phyloP scores from a whole-genome alignment of 2,329 filamentous ascomycete genomes.

The Reticulascus tulasneorum region DNA sequence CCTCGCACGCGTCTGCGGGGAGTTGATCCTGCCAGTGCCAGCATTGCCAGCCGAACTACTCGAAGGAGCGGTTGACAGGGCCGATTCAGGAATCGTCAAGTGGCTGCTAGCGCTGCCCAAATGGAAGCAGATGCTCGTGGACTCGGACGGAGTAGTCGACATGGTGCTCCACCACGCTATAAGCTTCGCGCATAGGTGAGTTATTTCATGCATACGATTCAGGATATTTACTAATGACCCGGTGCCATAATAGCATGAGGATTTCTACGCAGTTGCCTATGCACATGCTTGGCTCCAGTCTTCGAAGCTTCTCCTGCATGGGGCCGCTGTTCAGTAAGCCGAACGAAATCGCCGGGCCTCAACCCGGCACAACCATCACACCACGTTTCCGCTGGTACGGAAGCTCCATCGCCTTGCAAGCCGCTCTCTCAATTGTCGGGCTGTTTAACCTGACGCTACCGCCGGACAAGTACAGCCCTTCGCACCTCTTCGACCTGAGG shows the following conservation, averaged over 20 bases:
- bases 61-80: slow-evolving; percentile 22
- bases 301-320: slow-evolving; percentile 5
- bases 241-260: slow-evolving; percentile 1
- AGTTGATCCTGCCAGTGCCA: slow-evolving; percentile 24
- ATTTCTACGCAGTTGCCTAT: slow-evolving; percentile 17
- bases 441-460: slow-evolving; percentile 26
- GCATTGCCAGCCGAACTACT: slow-evolving; percentile 19
- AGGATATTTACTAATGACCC: background rate
- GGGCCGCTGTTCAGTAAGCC: slow-evolving; percentile 10
- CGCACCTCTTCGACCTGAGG: slow-evolving; percentile 18
- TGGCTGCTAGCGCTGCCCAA: slow-evolving; percentile 33
- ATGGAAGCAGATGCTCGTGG: slow-evolving; percentile 34
- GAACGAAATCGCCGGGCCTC: background rate
- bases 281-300: slow-evolving; percentile 13
- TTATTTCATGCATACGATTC: slow-evolving; percentile 1
- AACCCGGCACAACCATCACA: background rate
- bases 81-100: slow-evolving; percentile 32
- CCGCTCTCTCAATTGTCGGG: slow-evolving; percentile 25
- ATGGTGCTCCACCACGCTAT: slow-evolving; percentile 33
- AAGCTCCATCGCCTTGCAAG: slow-evolving; percentile 19
- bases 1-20: slow-evolving; percentile 27
- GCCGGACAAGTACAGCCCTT: slow-evolving; percentile 21
- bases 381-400: slow-evolving; percentile 4
- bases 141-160: slow-evolving; percentile 30
- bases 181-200: slow-evolving; percentile 30